Conservation (phyloP, 2,329 filamentous ascomycete species). For the Cladosporium sp. region DNA sequence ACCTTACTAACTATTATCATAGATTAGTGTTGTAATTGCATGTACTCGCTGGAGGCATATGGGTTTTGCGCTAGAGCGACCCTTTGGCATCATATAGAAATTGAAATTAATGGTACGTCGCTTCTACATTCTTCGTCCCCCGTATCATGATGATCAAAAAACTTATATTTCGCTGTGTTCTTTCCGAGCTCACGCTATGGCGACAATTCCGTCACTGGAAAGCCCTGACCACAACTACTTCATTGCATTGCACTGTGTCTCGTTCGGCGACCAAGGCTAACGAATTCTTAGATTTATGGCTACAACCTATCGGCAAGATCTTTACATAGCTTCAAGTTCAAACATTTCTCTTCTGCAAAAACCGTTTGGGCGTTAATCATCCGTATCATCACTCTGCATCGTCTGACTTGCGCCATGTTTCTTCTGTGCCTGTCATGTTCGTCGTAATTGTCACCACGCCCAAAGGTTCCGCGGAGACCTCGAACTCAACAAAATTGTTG, state of each 20-base stretch:
- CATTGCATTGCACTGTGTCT: not conserved
- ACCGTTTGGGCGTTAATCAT: not conserved
- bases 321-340: too few species aligned
- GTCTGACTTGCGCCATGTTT: not conserved
- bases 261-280: not conserved
- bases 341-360: not conserved
- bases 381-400: not conserved
- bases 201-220: constrained; percentile 65
- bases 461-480: too few species aligned
- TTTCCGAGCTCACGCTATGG: constrained; percentile 62
- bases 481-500: too few species aligned
- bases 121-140: not conserved
- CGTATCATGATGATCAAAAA: constrained; percentile 57
- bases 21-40: not conserved
- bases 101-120: constrained; percentile 21
- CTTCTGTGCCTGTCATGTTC: too few species aligned
- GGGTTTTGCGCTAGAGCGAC: constrained; percentile 11
- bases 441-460: too few species aligned
- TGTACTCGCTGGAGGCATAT: not conserved
- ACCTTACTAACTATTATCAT: not conserved
- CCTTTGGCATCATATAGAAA: constrained; percentile 12
- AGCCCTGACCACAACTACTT: constrained; percentile 52
- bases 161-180: constrained; percentile 64
- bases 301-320: not conserved
- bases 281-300: not conserved